phyloP scores from a whole-genome alignment of 306 rosid species.

The Prunus mongolica region DNA sequence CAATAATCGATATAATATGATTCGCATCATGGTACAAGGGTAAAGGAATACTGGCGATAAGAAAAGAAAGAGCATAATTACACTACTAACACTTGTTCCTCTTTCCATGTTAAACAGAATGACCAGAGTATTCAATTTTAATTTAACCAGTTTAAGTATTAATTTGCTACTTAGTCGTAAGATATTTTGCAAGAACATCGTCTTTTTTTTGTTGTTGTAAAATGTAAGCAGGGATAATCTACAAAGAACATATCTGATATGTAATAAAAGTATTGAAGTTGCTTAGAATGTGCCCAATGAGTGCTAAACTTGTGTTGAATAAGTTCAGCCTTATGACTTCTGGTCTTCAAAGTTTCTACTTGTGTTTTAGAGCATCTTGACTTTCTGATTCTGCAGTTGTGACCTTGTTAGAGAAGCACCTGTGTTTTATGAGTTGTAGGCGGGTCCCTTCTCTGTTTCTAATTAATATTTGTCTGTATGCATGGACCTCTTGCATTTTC shows the following conservation, averaged over 20 bases:
- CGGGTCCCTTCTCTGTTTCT: not conserved
- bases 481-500: not conserved
- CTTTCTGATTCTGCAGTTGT: not conserved
- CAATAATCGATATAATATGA: not conserved
- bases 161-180: not conserved
- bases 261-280: not conserved
- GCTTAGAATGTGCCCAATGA: not conserved
- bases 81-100: not conserved
- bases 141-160: not conserved
- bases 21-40: not conserved
- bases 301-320: not conserved
- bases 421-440: not conserved
- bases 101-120: not conserved
- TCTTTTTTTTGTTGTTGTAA: not conserved
- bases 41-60: not conserved
- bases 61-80: not conserved
- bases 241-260: not conserved
- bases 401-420: not conserved
- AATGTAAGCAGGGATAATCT: not conserved
- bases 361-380: not conserved
- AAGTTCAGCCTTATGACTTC: not conserved
- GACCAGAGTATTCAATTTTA: not conserved
- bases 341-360: not conserved
- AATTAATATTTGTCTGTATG: no score
- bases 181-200: not conserved